A percentile compares a stretch with the other conserved stretches of the same genome.
Conservation (phyloP, 805 yeast genomes). For the Candida chauliodis region DNA sequence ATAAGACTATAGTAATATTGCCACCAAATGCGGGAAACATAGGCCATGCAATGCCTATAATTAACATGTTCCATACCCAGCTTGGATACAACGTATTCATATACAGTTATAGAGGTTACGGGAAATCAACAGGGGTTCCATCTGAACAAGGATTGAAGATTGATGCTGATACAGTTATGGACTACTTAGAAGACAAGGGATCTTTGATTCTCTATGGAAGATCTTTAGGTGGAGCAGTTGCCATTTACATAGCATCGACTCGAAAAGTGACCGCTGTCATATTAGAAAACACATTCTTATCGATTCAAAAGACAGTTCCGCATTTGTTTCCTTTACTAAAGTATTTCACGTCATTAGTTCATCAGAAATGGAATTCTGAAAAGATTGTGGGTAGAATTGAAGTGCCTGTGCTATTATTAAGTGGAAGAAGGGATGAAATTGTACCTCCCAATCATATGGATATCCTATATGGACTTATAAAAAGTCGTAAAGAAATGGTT, state of each 20-base stretch:
- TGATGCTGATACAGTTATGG: constrained; percentile 74
- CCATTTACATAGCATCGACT: constrained; percentile 71
- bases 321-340: constrained; percentile 68
- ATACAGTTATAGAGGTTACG: constrained; percentile 90
- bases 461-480: constrained; percentile 49
- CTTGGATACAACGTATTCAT: constrained; percentile 76
- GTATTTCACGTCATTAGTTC: constrained; percentile 58
- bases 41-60: constrained; percentile 85
- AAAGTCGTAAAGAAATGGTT: constrained; percentile 51
- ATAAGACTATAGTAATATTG: constrained; percentile 71
- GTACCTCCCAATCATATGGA: constrained; percentile 88
- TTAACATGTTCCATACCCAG: constrained; percentile 57
- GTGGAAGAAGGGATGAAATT: constrained; percentile 79
- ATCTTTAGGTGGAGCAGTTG: constrained; percentile 93
- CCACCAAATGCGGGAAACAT: constrained; percentile 97
- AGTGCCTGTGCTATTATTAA: constrained; percentile 63
- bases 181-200: constrained; percentile 49
- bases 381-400: constrained; percentile 49
- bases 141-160: constrained; percentile 74
- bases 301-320: constrained; percentile 66
- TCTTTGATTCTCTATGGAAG: constrained; percentile 76
- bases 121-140: constrained; percentile 72
- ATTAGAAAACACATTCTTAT: constrained; percentile 82
- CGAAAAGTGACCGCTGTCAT: constrained; percentile 60
- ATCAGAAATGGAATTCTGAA: constrained; percentile 83